Conservation (phyloP, 768 basidiomycete species). For the Sporobolomyces roseus region DNA sequence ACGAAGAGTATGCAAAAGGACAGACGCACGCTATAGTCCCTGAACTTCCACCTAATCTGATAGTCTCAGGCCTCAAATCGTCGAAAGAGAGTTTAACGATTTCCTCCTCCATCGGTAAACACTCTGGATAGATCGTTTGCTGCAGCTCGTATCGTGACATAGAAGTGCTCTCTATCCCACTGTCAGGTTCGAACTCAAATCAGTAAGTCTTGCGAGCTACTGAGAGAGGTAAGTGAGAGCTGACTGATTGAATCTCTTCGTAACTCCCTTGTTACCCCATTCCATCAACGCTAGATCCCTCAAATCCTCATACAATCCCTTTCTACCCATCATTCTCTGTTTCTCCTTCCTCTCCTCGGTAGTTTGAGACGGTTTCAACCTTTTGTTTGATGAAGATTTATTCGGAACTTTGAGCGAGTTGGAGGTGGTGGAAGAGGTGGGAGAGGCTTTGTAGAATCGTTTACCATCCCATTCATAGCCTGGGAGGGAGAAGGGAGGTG, state of each 20-base stretch:
- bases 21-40: constrained; percentile 27
- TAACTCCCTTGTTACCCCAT: not conserved
- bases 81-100: constrained; percentile 35
- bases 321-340: no score
- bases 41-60: constrained; percentile 19
- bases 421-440: not conserved
- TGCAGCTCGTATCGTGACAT: not conserved
- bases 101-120: constrained; percentile 30
- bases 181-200: not conserved
- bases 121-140: constrained; percentile 23
- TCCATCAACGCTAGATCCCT: not conserved
- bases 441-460: constrained; percentile 27
- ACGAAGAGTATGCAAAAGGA: no score
- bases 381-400: not conserved
- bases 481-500: constrained; percentile 12
- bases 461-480: constrained; percentile 32
- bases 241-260: not conserved
- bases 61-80: not conserved
- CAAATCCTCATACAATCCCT: not conserved
- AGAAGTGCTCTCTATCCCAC: not conserved
- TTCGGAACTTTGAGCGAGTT: not conserved
- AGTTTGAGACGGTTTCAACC: not conserved
- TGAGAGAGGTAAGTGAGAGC: not conserved
- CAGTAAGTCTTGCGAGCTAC: not conserved
- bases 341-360: not conserved